Conservation (phyloP, 352 stramenopile genomes). For the Phytophthora sojae region DNA sequence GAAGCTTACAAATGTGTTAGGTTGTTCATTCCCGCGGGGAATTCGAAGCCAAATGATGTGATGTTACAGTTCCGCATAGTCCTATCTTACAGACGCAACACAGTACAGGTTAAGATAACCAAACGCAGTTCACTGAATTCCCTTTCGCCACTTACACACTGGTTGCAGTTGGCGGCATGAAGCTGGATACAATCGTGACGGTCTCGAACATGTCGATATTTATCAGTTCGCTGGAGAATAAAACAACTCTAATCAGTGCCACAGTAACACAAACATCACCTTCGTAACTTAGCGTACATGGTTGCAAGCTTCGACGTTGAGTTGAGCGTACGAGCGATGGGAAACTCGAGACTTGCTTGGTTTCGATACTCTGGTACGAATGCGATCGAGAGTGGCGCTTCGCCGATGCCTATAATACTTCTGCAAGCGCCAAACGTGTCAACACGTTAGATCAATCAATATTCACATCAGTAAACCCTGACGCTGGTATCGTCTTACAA, state of each 20-base stretch:
- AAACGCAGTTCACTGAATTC: neutral
- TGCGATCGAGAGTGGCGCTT: constrained; percentile 21
- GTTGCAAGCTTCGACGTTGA: constrained; percentile 19
- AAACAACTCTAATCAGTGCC: neutral
- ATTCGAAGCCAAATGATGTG: constrained; percentile 43
- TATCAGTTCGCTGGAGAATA: constrained; percentile 23
- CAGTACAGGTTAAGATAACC: neutral
- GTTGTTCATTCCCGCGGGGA: constrained; percentile 32
- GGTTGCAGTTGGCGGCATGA: constrained; percentile 31
- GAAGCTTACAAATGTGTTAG: constrained; percentile 40
- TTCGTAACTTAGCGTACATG: constrained; percentile 21
- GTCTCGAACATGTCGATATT: constrained; percentile 40
- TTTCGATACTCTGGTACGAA: constrained; percentile 41
- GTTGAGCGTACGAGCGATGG: constrained; percentile 25
- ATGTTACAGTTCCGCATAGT: constrained; percentile 55
- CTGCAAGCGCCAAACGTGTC: constrained; percentile 6
- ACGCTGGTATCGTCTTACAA: constrained; percentile 26
- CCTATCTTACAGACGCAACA: constrained; percentile 15
- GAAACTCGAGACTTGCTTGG: constrained; percentile 19
- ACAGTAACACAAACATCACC: neutral
- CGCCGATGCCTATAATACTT: constrained; percentile 30
- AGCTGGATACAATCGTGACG: constrained; percentile 15
- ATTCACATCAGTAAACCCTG: neutral
- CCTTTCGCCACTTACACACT: constrained; percentile 28
- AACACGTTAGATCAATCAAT: constrained; percentile 7